Conservation (phyloP, 2,329 filamentous ascomycete species). For the Trichoderma guizhouense region DNA sequence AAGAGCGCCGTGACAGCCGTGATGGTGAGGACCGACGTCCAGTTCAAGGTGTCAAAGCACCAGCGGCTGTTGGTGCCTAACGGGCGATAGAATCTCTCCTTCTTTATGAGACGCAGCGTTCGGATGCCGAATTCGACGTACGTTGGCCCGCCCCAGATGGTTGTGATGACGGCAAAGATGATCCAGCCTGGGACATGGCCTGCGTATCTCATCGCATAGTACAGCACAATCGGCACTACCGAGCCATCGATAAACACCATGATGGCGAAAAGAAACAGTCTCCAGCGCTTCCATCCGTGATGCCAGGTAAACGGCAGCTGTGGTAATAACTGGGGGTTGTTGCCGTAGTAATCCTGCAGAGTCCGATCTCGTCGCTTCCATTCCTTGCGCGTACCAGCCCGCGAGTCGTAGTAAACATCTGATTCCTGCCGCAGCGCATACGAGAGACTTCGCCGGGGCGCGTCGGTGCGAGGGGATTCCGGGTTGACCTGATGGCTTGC, state of each 20-base stretch:
- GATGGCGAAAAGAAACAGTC: slow-evolving; percentile 46
- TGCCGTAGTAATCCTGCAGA: slow-evolving; percentile 40
- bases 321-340: slow-evolving; percentile 37
- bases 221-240: slow-evolving; percentile 48
- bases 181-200: slow-evolving; percentile 39
- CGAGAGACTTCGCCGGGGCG: slow-evolving; percentile 33
- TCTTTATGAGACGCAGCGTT: slow-evolving; percentile 46
- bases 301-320: slow-evolving; percentile 42
- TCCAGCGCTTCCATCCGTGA: slow-evolving; percentile 39
- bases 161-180: slow-evolving; percentile 52
- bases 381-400: slow-evolving; percentile 35
- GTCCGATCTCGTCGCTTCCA: slow-evolving; percentile 35
- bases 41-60: slow-evolving; percentile 50
- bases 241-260: slow-evolving; percentile 45
- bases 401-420: slow-evolving; percentile 40
- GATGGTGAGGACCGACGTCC: slow-evolving; percentile 45
- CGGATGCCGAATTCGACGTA: slow-evolving; percentile 51
- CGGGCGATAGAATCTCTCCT: slow-evolving; percentile 48
- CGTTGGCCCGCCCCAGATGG: slow-evolving; percentile 54
- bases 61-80: slow-evolving; percentile 45
- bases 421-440: slow-evolving; percentile 34
- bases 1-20: slow-evolving; percentile 48
- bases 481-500: neutral
- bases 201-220: slow-evolving; percentile 47
- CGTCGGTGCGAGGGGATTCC: slow-evolving; percentile 19